A percentile compares a stretch with the other conserved stretches of the same genome.
These are phyloP conservation scores for Nothophaeocryptopus gaeumannii DNA, from an alignment of 2,329 filamentous ascomycete species.

Conservation along the genomic window DNA sequence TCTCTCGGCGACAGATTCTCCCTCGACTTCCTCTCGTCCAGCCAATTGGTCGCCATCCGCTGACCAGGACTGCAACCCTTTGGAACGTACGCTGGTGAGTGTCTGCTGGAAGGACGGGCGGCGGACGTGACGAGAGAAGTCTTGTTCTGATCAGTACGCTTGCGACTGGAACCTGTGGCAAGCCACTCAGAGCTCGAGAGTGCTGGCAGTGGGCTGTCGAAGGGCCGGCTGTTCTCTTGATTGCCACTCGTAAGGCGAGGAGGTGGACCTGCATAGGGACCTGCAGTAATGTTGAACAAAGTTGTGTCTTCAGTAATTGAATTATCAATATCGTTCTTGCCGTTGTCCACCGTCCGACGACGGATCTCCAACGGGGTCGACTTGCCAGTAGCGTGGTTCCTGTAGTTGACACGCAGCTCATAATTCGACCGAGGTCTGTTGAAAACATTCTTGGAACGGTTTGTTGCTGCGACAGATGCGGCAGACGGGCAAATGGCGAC, in stretches of 20 bases:
- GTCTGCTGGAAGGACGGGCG: too few species aligned
- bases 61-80: constrained; percentile 24
- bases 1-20: constrained; percentile 8
- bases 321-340: constrained; percentile 4
- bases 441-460: neutral
- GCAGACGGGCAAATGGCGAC: neutral
- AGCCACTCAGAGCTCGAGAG: constrained; percentile 34
- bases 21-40: constrained; percentile 27
- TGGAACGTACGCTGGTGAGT: neutral
- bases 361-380: constrained; percentile 26
- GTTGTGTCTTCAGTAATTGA: constrained; percentile 33
- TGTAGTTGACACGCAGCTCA: constrained; percentile 36
- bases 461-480: neutral
- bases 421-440: constrained; percentile 31
- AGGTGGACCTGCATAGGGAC: constrained; percentile 30
- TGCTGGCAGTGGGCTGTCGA: constrained; percentile 21
- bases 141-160: too few species aligned
- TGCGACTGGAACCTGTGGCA: constrained; percentile 18
- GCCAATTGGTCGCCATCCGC: constrained; percentile 30
- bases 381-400: constrained; percentile 15
- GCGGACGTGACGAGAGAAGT: too few species aligned
- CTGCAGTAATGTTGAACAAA: constrained; percentile 33
- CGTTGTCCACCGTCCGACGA: constrained; percentile 22
- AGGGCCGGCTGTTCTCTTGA: constrained; percentile 12
- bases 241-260: constrained; percentile 1